A percentile compares a stretch with the other conserved stretches of the same genome.
Evolutionary conservation across 73 alveolate species (phyloP).

Genomic region (Urostyla sp.): DNA sequence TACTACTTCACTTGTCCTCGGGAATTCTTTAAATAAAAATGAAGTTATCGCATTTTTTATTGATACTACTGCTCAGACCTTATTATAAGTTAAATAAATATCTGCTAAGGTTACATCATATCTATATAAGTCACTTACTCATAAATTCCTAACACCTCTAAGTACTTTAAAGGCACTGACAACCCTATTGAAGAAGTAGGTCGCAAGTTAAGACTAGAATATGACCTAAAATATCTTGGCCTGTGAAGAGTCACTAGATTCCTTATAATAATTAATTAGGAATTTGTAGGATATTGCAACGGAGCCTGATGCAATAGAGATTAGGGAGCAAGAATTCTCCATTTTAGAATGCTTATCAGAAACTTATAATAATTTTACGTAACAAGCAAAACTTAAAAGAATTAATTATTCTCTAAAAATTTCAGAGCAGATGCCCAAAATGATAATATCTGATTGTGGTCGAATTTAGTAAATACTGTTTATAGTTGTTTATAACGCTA

Average conservation of each 20-base stretch:
- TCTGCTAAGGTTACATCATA: slow-evolving; percentile 4
- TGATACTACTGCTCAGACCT: not conserved
- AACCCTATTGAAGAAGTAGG: not conserved
- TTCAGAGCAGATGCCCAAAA: too few relatives aligned
- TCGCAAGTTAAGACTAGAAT: not conserved
- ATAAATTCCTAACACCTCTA: slow-evolving; percentile 42
- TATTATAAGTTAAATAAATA: slow-evolving; percentile 2
- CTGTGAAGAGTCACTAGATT: slow-evolving; percentile 17
- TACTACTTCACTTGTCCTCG: not conserved
- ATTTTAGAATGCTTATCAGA: too few relatives aligned
- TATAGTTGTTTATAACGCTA: slow-evolving; percentile 17
- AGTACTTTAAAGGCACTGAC: slow-evolving; percentile 17
- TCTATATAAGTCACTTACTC: slow-evolving; percentile 15
- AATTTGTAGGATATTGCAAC: too few relatives aligned
- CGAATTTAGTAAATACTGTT: slow-evolving; percentile 3
- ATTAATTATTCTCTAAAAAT: too few relatives aligned
- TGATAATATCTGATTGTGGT: too few relatives aligned
- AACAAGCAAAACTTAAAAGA: too few relatives aligned
- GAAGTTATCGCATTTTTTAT: slow-evolving; percentile 22
- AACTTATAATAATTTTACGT: too few relatives aligned
- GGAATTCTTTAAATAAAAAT: not conserved
- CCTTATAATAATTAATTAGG: slow-evolving; percentile 5
- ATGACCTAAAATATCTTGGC: not conserved
- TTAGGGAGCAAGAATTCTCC: too few relatives aligned
- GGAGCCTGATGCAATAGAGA: too few relatives aligned